These are phyloP conservation scores for Meira miltonrushii DNA, from an alignment of 1,284 basidiomycete species.

Conservation along the genomic window DNA sequence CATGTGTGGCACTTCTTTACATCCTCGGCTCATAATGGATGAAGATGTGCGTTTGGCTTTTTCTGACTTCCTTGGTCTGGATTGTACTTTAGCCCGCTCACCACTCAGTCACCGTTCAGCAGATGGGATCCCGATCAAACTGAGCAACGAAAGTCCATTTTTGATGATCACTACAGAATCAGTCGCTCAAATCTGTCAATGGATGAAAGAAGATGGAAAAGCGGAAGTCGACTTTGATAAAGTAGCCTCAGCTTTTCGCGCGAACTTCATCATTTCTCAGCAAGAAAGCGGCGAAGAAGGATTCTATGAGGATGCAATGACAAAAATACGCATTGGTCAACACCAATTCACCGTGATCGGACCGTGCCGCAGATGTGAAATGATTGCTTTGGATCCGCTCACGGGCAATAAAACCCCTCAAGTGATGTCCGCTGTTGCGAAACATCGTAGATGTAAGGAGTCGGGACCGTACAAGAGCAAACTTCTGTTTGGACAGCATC, in stretches of 20 bases:
- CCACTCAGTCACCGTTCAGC: slow-evolving; percentile 14
- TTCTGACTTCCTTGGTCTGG: slow-evolving; percentile 20
- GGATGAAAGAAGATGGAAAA: slow-evolving; percentile 16
- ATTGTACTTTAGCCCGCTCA: slow-evolving; percentile 23
- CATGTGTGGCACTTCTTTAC: slow-evolving; percentile 19
- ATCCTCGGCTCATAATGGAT: slow-evolving; percentile 19
- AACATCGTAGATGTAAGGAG: slow-evolving; percentile 2
- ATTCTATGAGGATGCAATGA: neutral
- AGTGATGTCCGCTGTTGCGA: neutral
- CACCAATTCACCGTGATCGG: slow-evolving; percentile 6
- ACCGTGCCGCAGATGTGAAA: slow-evolving; percentile 9
- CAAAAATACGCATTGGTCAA: neutral
- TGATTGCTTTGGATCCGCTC: slow-evolving; percentile 6
- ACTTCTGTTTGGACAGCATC: slow-evolving; percentile 3
- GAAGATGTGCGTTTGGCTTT: slow-evolving; percentile 18
- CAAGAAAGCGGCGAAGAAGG: no score
- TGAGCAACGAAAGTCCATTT: slow-evolving; percentile 41
- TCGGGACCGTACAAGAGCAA: neutral
- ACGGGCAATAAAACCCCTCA: neutral
- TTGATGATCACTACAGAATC: slow-evolving; percentile 26
- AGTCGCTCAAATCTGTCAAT: slow-evolving; percentile 22
- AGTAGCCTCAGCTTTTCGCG: slow-evolving; percentile 27
- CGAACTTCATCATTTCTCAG: slow-evolving; percentile 28
- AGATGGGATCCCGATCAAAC: slow-evolving; percentile 26
- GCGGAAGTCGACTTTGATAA: neutral